Evolutionary conservation across 768 basidiomycete species (phyloP).

Genomic region (Phylloporus rhodoxanthus): DNA sequence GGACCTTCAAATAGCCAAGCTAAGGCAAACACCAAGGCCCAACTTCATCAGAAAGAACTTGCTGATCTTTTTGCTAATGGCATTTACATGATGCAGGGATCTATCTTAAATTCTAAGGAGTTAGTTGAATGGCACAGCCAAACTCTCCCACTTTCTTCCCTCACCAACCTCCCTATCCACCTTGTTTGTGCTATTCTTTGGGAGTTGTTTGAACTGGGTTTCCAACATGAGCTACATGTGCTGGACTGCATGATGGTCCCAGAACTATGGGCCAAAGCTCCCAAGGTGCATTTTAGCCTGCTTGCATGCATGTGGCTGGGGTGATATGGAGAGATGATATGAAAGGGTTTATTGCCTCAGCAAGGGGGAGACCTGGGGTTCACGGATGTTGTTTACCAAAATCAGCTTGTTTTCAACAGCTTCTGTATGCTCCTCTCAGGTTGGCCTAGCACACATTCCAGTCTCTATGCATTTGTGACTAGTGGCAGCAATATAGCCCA

Average conservation of each 20-base stretch:
- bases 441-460: background rate
- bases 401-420: background rate
- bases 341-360: background rate
- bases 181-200: slow-evolving; percentile 11
- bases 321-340: background rate
- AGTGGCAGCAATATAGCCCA: background rate
- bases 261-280: background rate
- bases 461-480: background rate
- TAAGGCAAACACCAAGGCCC: background rate
- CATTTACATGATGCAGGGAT: background rate
- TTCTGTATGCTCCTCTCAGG: background rate
- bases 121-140: background rate
- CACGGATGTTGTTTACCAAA: background rate
- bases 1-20: background rate
- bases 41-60: background rate
- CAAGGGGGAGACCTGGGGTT: background rate
- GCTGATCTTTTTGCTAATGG: background rate
- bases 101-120: background rate
- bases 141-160: background rate
- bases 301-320: background rate
- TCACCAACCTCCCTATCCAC: background rate
- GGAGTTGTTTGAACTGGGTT: slow-evolving; percentile 19
- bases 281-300: background rate
- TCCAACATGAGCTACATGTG: slow-evolving; percentile 14
- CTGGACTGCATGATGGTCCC: slow-evolving; percentile 5